Conservation (phyloP, 1,139 yeast genomes). For the Lodderomyces elongisporus region DNA sequence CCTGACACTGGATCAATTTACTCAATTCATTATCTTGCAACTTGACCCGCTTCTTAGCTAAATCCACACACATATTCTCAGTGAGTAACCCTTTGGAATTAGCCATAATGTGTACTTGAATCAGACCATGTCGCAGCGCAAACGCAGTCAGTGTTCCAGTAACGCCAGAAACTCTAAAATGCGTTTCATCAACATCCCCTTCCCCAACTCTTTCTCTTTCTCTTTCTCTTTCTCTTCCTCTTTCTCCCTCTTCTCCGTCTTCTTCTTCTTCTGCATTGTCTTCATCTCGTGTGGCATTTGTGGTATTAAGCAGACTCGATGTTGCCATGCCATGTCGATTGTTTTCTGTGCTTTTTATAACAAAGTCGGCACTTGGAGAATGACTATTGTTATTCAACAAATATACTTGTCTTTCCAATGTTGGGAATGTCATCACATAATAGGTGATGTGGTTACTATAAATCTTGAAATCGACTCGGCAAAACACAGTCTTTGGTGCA, state of each 20-base stretch:
- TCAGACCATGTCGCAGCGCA: slow-evolving; percentile 26
- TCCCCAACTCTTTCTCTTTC: too few relatives aligned
- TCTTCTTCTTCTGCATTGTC: too few relatives aligned
- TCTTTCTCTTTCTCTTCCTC: too few relatives aligned
- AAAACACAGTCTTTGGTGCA: slow-evolving; percentile 18
- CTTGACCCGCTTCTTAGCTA: slow-evolving; percentile 5
- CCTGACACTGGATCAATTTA: slow-evolving; percentile 9
- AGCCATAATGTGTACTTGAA: slow-evolving; percentile 24
- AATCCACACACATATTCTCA: slow-evolving; percentile 17
- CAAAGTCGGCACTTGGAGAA: slow-evolving; percentile 32
- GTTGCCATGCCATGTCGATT: too few relatives aligned
- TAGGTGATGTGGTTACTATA: slow-evolving; percentile 31
- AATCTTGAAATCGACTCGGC: slow-evolving; percentile 31
- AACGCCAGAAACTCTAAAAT: slow-evolving; percentile 24
- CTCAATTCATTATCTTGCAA: slow-evolving; percentile 10
- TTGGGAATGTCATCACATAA: slow-evolving; percentile 26
- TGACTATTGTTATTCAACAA: slow-evolving; percentile 29
- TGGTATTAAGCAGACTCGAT: too few relatives aligned
- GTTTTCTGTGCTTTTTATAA: too few relatives aligned
- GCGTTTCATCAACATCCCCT: slow-evolving; percentile 23
- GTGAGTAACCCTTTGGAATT: slow-evolving; percentile 19
- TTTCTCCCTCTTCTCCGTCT: too few relatives aligned
- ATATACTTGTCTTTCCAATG: slow-evolving; percentile 8
- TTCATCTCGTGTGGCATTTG: too few relatives aligned
- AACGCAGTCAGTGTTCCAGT: slow-evolving; percentile 38